Evolutionary conservation across 164 flowering plant species (phyloP).

Genomic region (Berberis thunbergii): DNA sequence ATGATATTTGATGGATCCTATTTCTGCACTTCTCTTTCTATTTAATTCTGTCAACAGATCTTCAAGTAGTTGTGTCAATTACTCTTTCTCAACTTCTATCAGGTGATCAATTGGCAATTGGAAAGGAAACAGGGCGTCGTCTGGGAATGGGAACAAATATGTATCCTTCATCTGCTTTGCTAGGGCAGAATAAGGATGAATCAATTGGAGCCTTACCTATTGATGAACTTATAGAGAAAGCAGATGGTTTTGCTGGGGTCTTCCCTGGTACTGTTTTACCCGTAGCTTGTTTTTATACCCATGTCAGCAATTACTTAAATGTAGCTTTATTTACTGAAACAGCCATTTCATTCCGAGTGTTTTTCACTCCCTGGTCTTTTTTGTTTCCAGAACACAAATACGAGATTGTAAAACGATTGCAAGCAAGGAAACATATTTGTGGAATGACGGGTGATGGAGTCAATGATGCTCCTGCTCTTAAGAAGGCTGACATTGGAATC

Average conservation of each 20-base stretch:
- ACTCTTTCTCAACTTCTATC: conserved; percentile 1
- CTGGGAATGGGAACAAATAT: conserved; percentile 93
- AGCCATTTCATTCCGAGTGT: not conserved
- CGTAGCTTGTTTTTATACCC: not conserved
- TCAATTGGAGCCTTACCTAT: conserved; percentile 69
- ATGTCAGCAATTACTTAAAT: not conserved
- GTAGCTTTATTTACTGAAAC: not conserved
- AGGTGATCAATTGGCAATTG: conserved; percentile 95
- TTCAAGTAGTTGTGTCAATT: no score
- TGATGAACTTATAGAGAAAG: conserved; percentile 81
- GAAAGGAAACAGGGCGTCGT: conserved; percentile 89
- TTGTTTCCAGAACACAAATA: conserved; percentile 68
- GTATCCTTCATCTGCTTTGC: conserved; percentile 82
- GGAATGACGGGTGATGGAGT: conserved; percentile 98
- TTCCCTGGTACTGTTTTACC: conserved; percentile 55
- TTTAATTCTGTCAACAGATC: no score
- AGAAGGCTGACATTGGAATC: conserved; percentile 93
- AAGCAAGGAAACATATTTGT: conserved; percentile 84
- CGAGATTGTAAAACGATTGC: conserved; percentile 87
- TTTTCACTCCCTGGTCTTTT: not conserved
- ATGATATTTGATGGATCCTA: no score
- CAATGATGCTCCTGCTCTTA: conserved; percentile 88
- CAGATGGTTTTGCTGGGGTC: conserved; percentile 94
- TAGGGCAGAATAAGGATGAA: conserved; percentile 74
- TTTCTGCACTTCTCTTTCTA: no score